Evolutionary conservation across 805 yeast genomes (phyloP), one percentile per base, ranked within the genome.

Genomic region (Kurtzmaniella fragi): DNA sequence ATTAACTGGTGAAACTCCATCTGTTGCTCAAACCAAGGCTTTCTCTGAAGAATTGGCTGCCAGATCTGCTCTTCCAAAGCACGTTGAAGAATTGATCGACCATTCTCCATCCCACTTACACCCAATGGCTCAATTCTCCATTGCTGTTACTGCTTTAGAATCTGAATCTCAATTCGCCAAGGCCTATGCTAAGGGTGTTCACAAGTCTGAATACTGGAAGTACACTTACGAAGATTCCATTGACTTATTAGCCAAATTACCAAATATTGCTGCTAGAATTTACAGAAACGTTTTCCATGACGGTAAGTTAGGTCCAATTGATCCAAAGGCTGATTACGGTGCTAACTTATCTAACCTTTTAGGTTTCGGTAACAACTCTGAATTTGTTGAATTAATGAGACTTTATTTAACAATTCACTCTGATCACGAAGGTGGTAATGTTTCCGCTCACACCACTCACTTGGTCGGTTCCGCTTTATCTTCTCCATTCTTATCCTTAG

Each of bases 401-500:
- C 68, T 82, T 50, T 82, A 82, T 70, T 75, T 80, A 56, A 81
- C 89, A 42, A 70, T 82, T 52, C 90, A 83, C 70, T 79, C 83
- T 33, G 90, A 83, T 59, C 90, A 82, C 64, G 90, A 82, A 67
- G 90, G 90, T 62, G 91, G 91, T 49, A 83, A 83, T 56, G 91
- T 83, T 39, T 80, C 87, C 41, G 87, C 90, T 27, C 91, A 83
- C 68, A 70, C 90, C 47, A 82, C 90, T 47, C 89, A 83, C 62
- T 70, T 84, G 57, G 91, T 85, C 31, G 93, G 93, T 37, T 80
- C 88, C 28, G 90, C 95, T 15, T 69, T 84, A 49, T 74, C 86
- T 35, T 84, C 84, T 44, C 89, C 93, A 45, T 82, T 68, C 69
- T 69, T 84, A 52, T 78, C 88, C 35, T 80, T 80, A 52, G 71